Evolutionary conservation across 2,329 filamentous ascomycete genomes (phyloP), one percentile per base, ranked within the genome.

Genomic region (Hirsutella rhossiliensis): DNA sequence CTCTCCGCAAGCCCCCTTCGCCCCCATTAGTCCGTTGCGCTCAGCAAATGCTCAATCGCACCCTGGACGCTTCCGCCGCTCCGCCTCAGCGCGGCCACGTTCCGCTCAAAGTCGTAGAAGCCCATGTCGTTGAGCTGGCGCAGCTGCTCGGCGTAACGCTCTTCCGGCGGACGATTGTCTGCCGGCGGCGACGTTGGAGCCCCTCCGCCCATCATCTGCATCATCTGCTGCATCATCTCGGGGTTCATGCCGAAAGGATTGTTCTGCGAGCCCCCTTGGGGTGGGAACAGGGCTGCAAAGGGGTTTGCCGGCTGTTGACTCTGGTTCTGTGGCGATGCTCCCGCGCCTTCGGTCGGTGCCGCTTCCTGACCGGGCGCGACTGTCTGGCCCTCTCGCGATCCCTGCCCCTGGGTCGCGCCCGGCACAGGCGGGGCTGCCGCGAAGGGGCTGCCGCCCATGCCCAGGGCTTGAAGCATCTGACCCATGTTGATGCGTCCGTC

Each of bases 121-220:
- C 92, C 92, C 92, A 98, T 98, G 52, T 97, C 92, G 62, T 98
- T 98, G 49, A 98, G 68, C 66, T 97, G 88, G 47, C 87, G 75
- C 41, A 98, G 71, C 65, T 98, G 90, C 29, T 86, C 81, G 3
- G 85, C 88, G 55, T 95, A 98, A 47, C 87, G 73, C 64, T 97
- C 92, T 69, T 98, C 92, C 0, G 92, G 90, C 5, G 92, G 89
- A 49, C 90, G 76, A 56, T 75, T 94, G 64, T 98, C 92, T 3
- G 75, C 64, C 5, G 87, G 84, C 17, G 76, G 65, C 12, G 75
- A 62, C 2, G 74, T 60, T 18, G 60, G 62, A 3, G 56, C 56
- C 29, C 54, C 56, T 30, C 54, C 55, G 28, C 45, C 45, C 49
- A 74, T 63, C 50, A 77, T 61, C 51, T 72, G 68, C 63, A 73